Evolutionary conservation across 495 filamentous ascomycete genomes (phyloP), one percentile per base, ranked within the genome.

Genomic region (Echria macrotheca): DNA sequence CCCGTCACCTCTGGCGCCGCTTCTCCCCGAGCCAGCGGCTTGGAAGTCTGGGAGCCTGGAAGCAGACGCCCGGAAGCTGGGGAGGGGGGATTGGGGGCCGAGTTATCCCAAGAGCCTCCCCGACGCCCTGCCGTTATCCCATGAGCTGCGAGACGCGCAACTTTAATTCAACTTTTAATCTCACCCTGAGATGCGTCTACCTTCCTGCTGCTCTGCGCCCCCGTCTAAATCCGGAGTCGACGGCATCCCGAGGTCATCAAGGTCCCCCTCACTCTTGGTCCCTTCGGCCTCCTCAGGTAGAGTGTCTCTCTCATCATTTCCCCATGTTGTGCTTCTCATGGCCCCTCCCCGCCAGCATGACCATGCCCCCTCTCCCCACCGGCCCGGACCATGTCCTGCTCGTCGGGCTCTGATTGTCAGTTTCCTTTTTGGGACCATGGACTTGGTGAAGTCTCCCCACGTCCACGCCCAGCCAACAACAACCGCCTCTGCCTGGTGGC

Each of bases 371-470:
- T 24, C 32, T 35, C 45, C 15, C 45, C 21, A 17, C 40, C 40
- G 2, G 31, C 37, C 46, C 23, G 15, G 40, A 19, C 39, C 39
- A 14, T 17, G 36, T 47, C 47, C 15, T 52, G 33, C 53, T 51
- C 47, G 22, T 51, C 33, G 38, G 44, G 50, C 47, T 39, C 26
- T 47, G 46, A 41, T 39, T 50, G 52, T 33, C 53, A 46, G 25
- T 60, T 60, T 56, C 57, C 53, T 37, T 42, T 49, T 54, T 57
- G 8, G 49, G 57, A 29, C 5, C 14, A 39, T 56, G 32, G 47
- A 54, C 52, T 21, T 39, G 38, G 18, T 39, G 32, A 33, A 50
- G 15, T 26, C 46, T 52, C 38, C 39, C 44, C 38, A 47, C 47
- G 36, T 41, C 24, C 28, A 37, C 36, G 35, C 23, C 22, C 45